A percentile compares a stretch with the other conserved stretches of the same genome.
Conservation (phyloP, 805 yeast genomes). For the Priceomyces melissophilus region DNA sequence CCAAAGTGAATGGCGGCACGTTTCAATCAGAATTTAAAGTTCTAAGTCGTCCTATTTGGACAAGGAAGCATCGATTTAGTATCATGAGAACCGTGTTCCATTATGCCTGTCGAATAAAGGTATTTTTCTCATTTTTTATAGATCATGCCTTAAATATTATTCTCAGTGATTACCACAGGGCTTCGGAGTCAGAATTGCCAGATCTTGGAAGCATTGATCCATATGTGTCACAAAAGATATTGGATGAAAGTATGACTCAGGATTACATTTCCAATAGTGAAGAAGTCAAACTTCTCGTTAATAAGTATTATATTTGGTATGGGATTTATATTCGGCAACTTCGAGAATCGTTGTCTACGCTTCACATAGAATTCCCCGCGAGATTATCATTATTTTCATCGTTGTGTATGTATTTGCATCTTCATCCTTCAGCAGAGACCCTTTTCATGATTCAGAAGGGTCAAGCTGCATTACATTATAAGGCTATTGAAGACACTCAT, state of each 20-base stretch:
- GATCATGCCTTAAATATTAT: slow-evolving; percentile 34
- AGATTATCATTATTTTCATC: slow-evolving; percentile 35
- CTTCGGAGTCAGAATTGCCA: no score
- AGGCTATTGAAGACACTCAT: slow-evolving; percentile 20
- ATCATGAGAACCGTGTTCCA: slow-evolving; percentile 33
- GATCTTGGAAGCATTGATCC: no score
- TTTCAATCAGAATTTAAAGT: slow-evolving; percentile 1
- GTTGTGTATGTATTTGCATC: slow-evolving; percentile 32
- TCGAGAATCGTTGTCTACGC: slow-evolving; percentile 25
- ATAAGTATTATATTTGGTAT: slow-evolving; percentile 30
- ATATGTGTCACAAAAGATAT: no score
- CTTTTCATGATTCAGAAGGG: slow-evolving; percentile 32
- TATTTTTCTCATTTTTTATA: slow-evolving; percentile 35
- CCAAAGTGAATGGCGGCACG: neutral
- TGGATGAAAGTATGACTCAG: no score
- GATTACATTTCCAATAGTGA: slow-evolving; percentile 6
- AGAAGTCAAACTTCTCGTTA: slow-evolving; percentile 27
- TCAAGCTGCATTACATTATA: slow-evolving; percentile 27
- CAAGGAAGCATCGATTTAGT: slow-evolving; percentile 12
- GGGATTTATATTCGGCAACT: slow-evolving; percentile 34
- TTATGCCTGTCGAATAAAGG: slow-evolving; percentile 23
- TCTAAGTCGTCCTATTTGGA: slow-evolving; percentile 24
- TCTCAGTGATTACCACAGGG: slow-evolving; percentile 11
- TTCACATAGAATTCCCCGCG: slow-evolving; percentile 34
- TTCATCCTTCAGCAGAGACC: slow-evolving; percentile 30